Evolutionary conservation across 805 yeast species (phyloP), one percentile per base, ranked within the genome.

Genomic region (Pichia paraexigua): DNA sequence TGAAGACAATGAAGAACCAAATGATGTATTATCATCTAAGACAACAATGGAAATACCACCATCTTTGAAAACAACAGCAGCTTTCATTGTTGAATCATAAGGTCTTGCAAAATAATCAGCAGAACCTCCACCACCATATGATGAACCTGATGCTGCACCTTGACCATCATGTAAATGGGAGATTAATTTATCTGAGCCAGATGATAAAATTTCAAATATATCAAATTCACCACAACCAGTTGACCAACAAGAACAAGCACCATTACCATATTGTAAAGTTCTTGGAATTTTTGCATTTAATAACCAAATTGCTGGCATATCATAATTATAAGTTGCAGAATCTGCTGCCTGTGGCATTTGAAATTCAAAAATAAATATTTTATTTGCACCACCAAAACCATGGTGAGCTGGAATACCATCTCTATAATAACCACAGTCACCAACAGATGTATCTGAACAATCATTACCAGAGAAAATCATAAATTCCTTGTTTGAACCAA

Each of bases 161-260:
- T 87, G 95, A 60, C 86, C 87, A 65, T 78, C 81, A 74, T 92
- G 98, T 63, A 92, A 72, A 66, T 89, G 94, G 52, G 87, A 74
- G 62, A 86, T 83, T 69, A 91, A 74, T 68, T 83, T 82, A 66
- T 75, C 72, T 56, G 87, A 81, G 59, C 96, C 97, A 37, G 85
- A 59, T 56, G 82, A 73, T 60, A 94, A 78, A 60, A 92, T 77
- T 79, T 94, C 99, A 64, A 92, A 94, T 63, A 90, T 76, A 72
- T 94, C 99, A 63, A 94, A 76, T 77, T 94, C 99, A 75, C 99
- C 99, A 74, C 99, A 94, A 56, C 98, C 98, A 50, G 95, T 78
- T 49, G 79, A 63, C 99, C 99, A 94, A 79, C 99, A 94, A 39
- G 97, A 89, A 77, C 98, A 94, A 21, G 78, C 67, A 25, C 83